Evolutionary conservation across 108 stramenopile species (phyloP), one percentile per base, ranked within the genome.

Genomic region (Licmophora abbreviata): DNA sequence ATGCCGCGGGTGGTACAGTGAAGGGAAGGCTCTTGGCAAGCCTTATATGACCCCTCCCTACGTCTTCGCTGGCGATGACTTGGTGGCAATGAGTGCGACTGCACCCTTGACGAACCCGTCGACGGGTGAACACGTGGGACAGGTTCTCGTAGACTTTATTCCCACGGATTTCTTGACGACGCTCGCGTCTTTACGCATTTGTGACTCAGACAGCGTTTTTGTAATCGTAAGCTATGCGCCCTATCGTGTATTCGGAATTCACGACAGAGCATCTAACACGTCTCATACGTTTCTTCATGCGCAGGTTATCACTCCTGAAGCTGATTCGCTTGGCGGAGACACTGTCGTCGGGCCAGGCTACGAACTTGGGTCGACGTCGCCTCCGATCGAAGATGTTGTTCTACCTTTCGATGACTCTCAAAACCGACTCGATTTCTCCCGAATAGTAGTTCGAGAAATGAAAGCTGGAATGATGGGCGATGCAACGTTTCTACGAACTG

Each of bases 1-100:
- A 9, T 80, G 68, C 36, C 61, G 68, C 11, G 40, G 28, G 20
- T 69, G 68, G 68, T 69, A 69, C 38, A 71, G 35, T 44, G 56
- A 56, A 11, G 52, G 62, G 28, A 63, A 56, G 38, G 14, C 31
- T 30, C 11, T 32, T n/a, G 36, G 37, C 41, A 23, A 9, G 22
- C 21, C 38, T 48, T 48, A 53, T 25, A 59, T 59, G 3, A 56
- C 66, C 4, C 29, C 66, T 14, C 60, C 61, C 1, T 61, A 68
- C 34, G 27, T 55, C 12, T 68, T 62, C 27, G 61, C 59, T 22
- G 37, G 17, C 1, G 21, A 15, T 0, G 14, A 27, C 0, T 20
- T 22, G 25, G 37, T 57, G n/a, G 60, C 35, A 2, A 17, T 35
- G 14, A 56, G 25, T 14, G 38, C 21, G 10, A 50, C 64, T 27